phyloP scores from a whole-genome alignment of 257 asterid genomes.

The Lantana camara region DNA sequence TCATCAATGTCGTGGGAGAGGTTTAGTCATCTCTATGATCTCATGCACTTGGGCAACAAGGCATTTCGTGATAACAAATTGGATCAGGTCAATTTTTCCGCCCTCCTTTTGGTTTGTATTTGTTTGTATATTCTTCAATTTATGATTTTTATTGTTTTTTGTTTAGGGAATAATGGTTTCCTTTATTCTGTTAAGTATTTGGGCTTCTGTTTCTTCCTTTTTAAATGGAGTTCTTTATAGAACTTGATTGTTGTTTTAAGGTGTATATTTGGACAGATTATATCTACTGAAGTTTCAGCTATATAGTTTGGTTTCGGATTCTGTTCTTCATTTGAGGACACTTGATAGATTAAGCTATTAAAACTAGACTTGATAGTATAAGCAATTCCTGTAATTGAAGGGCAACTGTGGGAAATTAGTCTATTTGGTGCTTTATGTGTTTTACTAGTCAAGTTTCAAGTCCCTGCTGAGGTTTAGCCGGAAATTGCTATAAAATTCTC shows the following conservation, averaged over 20 bases:
- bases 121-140: neutral
- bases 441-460: neutral
- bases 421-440: neutral
- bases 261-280: neutral
- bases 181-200: neutral
- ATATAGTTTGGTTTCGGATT: conserved; percentile 3
- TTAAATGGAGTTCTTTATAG: conserved; percentile 1
- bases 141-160: conserved; percentile 1
- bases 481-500: neutral
- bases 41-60: conserved; percentile 64
- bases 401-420: neutral
- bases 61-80: conserved; percentile 69
- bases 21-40: conserved; percentile 52
- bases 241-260: conserved; percentile 1
- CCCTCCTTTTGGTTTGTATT: neutral
- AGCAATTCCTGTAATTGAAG: neutral
- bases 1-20: conserved; percentile 70
- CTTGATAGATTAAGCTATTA: neutral
- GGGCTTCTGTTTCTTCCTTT: neutral
- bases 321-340: conserved; percentile 5
- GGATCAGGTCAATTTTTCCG: conserved; percentile 62
- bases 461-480: neutral
- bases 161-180: neutral
- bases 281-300: neutral
- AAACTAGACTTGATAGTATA: conserved; percentile 6